phyloP scores from a whole-genome alignment of 2,329 filamentous ascomycete genomes.

The Colletotrichum sp. region DNA sequence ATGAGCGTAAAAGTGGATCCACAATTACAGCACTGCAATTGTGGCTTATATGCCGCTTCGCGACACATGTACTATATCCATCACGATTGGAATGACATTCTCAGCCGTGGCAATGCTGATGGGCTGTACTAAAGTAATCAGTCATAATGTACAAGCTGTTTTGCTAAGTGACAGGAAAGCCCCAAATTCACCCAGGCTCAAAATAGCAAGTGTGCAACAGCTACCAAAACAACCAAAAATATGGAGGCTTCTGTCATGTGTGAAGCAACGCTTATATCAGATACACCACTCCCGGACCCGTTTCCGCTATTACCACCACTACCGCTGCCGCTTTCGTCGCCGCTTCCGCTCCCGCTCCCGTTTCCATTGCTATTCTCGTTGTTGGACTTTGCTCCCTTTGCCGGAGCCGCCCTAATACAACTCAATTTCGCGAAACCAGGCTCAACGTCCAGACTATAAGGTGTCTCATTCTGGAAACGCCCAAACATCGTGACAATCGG shows the following conservation, averaged over 20 bases:
- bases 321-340: neutral
- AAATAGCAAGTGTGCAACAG: neutral
- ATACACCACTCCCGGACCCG: neutral
- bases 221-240: neutral
- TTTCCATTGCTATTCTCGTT: neutral
- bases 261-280: neutral
- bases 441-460: neutral
- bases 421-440: neutral
- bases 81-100: neutral
- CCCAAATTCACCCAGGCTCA: neutral
- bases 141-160: neutral
- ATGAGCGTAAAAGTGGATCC: no score
- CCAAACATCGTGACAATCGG: neutral
- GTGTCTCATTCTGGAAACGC: neutral
- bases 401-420: neutral
- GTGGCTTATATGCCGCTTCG: no score
- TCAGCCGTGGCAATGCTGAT: neutral
- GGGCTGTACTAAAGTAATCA: neutral
- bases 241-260: neutral
- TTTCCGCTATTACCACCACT: neutral
- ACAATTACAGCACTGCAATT: no score
- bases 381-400: neutral
- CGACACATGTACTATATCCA: no score
- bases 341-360: neutral
- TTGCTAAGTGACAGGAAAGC: neutral